Evolutionary conservation across 192 early-diverging fungal genomes (phyloP).

Genomic region (Backusella tarrabulga): DNA sequence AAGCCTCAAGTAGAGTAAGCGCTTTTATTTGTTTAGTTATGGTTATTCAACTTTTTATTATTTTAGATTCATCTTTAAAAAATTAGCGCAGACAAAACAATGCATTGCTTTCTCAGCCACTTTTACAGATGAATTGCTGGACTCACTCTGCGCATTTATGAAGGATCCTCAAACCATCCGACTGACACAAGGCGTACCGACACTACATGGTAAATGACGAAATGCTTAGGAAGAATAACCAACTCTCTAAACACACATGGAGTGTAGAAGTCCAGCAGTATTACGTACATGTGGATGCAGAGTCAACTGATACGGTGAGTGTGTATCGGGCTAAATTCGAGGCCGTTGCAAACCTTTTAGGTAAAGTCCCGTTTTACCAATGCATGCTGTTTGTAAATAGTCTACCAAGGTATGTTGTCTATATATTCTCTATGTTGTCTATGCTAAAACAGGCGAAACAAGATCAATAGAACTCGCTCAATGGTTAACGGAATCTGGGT

Average conservation of each 20-base stretch:
- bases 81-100: constrained; percentile 46
- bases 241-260: neutral
- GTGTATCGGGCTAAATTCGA: constrained; percentile 51
- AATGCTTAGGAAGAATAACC: neutral
- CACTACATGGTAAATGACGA: constrained; percentile 42
- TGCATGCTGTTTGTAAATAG: constrained; percentile 62
- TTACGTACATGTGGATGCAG: constrained; percentile 30
- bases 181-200: constrained; percentile 46
- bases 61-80: constrained; percentile 36
- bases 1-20: constrained; percentile 37
- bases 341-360: constrained; percentile 40
- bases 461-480: constrained; percentile 48
- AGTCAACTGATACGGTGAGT: constrained; percentile 26
- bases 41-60: neutral
- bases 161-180: constrained; percentile 49
- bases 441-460: neutral
- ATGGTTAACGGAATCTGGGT: constrained; percentile 48
- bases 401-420: constrained; percentile 15
- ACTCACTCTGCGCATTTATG: constrained; percentile 37
- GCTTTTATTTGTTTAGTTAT: neutral
- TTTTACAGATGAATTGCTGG: constrained; percentile 47
- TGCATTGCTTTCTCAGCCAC: constrained; percentile 61
- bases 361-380: constrained; percentile 56
- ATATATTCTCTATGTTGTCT: neutral
- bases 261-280: constrained; percentile 52